Base-by-base conservation (phyloP, 345 rosid species). In the Salix dunnii region DNA sequence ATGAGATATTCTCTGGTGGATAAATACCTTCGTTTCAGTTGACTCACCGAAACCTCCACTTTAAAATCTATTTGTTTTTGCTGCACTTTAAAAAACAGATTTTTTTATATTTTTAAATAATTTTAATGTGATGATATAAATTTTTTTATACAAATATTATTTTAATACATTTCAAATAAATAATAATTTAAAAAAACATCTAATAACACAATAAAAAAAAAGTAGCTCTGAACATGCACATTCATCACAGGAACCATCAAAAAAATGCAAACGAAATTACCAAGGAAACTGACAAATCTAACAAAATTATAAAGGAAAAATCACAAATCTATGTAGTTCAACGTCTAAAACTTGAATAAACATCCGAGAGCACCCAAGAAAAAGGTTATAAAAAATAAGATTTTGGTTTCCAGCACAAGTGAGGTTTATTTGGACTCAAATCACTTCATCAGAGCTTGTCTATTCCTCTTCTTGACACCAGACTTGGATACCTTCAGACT, bases 381-480 rank as follows among this genome's bases (percentile, higher is more conserved):
- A 35, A 20, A 25, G 40, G 42, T 49, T 20, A 53, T 23, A 20
- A 36, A 8, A 35, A 60, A n/a, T 21, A 33, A 60, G 61, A 30
- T 48, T 35, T 46, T 2, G n/a, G 49, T 18, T 9, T 64, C 53
- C 33, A 7, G 3, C 35, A 77, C 40, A 77, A 10, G 14, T 0
- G 35, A 18, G 4, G 42, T 13, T 5, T 18, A 2, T 64, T 23
- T 49, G 53, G 65, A 2, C 40, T 67, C 23, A 27, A 49, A n/a
- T 77, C 70, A 35, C 73, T 55, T 65, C 80, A 64, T 0, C 6
- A 62, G 51, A 8, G 83, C 90, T 80, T 94, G 98, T 76, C 98
- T 91, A 86, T 87, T 93, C 86, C 86, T 91, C 95, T 93, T 91
- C 92, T 92, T 94, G 76, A 82, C 91, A 81, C 98, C 99, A 38